phyloP scores from a whole-genome alignment of 192 early-diverging fungal species.

The Backusella australiensis region DNA sequence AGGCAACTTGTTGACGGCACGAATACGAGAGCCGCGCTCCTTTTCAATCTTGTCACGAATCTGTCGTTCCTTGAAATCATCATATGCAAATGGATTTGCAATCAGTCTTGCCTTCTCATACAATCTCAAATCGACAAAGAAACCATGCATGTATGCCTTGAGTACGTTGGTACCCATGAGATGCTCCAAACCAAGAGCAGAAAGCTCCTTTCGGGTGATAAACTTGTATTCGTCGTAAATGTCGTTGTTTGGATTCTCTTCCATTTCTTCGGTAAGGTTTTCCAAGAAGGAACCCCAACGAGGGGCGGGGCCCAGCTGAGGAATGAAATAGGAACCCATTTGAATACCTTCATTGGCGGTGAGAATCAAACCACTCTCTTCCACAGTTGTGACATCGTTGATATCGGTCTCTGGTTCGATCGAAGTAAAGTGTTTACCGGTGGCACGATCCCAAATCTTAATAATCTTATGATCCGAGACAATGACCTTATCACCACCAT shows the following conservation, averaged over 20 bases:
- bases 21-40: constrained; percentile 85
- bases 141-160: constrained; percentile 98
- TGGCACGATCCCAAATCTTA: constrained; percentile 89
- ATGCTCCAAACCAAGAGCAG: constrained; percentile 83
- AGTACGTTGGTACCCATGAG: constrained; percentile 89
- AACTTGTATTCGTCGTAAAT: constrained; percentile 99
- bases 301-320: constrained; percentile 89
- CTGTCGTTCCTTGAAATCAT: constrained; percentile 79
- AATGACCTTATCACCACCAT: constrained; percentile 65
- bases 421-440: constrained; percentile 84
- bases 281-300: constrained; percentile 93
- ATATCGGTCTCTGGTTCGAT: constrained; percentile 91
- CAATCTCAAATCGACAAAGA: constrained; percentile 93
- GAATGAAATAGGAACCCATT: constrained; percentile 92
- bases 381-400: constrained; percentile 88
- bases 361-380: constrained; percentile 82
- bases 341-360: constrained; percentile 91
- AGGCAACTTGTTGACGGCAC: constrained; percentile 81
- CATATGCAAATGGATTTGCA: constrained; percentile 94
- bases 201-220: constrained; percentile 87
- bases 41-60: constrained; percentile 84
- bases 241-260: constrained; percentile 82
- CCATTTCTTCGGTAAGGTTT: constrained; percentile 92
- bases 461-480: constrained; percentile 89
- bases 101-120: constrained; percentile 96